These are phyloP conservation scores for Pseudopyricularia javanii DNA, from an alignment of 2,329 filamentous ascomycete species.

Conservation along the genomic window DNA sequence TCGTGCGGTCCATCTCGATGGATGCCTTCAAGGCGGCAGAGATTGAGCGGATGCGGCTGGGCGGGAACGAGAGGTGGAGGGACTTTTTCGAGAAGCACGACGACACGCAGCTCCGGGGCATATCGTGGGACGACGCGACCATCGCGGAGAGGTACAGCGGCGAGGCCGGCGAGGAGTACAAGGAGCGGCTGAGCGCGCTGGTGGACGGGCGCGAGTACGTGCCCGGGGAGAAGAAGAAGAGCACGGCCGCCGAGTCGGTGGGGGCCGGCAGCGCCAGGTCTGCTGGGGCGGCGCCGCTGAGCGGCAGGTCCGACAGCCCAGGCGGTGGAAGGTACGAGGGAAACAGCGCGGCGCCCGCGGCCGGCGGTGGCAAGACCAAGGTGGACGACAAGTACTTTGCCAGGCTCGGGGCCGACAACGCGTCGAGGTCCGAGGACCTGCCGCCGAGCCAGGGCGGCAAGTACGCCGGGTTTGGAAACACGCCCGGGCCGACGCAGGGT, in stretches of 20 bases:
- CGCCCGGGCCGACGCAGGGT: constrained; percentile 40
- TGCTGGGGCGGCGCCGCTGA: too few relatives aligned
- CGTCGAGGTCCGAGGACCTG: constrained; percentile 57
- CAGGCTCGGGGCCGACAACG: constrained; percentile 71
- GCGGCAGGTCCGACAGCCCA: constrained; percentile 23
- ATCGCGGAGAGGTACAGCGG: constrained; percentile 85
- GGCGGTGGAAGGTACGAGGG: too few relatives aligned
- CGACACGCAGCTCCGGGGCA: constrained; percentile 52
- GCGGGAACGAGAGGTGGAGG: constrained; percentile 81
- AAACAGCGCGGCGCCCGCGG: too few relatives aligned
- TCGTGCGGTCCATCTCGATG: constrained; percentile 96
- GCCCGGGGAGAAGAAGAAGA: constrained; percentile 47
- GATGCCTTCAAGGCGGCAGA: constrained; percentile 92
- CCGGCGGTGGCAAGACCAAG: constrained; percentile 36
- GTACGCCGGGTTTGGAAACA: constrained; percentile 81
- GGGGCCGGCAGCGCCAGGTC: constrained; percentile 15
- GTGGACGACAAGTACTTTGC: constrained; percentile 87
- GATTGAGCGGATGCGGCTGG: constrained; percentile 85
- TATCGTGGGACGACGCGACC: constrained; percentile 74
- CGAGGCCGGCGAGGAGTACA: constrained; percentile 88
- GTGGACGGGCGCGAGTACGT: constrained; percentile 83
- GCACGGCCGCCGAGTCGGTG: constrained; percentile 16
- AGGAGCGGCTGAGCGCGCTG: constrained; percentile 76
- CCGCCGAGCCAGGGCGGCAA: constrained; percentile 88
- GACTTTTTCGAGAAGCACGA: constrained; percentile 70